A percentile compares a stretch with the other conserved stretches of the same genome.
Conservation (phyloP, 805 yeast genomes). For the Lipomyces japonicus region DNA sequence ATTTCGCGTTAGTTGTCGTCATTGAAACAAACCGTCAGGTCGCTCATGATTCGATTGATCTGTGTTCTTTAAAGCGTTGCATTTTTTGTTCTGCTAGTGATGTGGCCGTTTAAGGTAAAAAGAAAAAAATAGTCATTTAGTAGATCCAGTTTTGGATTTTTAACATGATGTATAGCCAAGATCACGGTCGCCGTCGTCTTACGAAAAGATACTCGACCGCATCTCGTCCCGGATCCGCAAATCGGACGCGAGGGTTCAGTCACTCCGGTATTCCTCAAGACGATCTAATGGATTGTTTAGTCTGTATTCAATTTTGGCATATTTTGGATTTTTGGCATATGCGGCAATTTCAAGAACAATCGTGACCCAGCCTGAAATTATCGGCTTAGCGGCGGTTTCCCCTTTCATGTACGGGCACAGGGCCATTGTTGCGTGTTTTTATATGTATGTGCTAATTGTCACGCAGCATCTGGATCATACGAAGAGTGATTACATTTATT, state of each 20-base stretch:
- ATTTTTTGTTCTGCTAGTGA: too few relatives aligned
- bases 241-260: constrained; percentile 24
- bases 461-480: constrained; percentile 12
- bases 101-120: constrained; percentile 1
- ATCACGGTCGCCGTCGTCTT: constrained; percentile 29
- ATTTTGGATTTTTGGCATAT: constrained; percentile 30
- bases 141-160: not conserved
- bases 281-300: constrained; percentile 35
- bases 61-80: too few relatives aligned
- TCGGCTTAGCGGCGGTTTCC: constrained; percentile 20
- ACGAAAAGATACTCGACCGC: constrained; percentile 38
- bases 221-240: constrained; percentile 33
- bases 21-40: too few relatives aligned
- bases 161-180: not conserved
- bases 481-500: constrained; percentile 6
- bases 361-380: constrained; percentile 6
- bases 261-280: constrained; percentile 26
- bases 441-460: not conserved
- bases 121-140: not conserved
- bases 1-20: too few relatives aligned
- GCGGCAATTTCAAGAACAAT: constrained; percentile 19
- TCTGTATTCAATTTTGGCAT: constrained; percentile 35
- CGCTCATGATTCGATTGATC: too few relatives aligned
- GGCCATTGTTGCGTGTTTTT: constrained; percentile 6
- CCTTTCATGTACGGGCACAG: constrained; percentile 25